Conservation (phyloP, 495 filamentous ascomycete species). For the Corynascus novoguineensis region DNA sequence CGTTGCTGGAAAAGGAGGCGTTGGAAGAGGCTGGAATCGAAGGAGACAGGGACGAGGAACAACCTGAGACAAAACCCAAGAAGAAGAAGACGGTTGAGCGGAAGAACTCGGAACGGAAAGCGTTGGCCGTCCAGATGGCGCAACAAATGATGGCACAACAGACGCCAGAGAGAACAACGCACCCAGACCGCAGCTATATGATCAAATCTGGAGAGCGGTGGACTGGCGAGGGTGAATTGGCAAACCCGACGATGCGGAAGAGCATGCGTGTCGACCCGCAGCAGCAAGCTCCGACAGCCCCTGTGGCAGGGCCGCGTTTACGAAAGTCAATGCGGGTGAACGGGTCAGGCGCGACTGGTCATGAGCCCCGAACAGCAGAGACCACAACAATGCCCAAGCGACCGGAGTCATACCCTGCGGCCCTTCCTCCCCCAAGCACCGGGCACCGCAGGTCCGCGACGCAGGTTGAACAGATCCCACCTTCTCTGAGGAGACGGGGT, state of each 20-base stretch:
- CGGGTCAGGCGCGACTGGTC: not conserved
- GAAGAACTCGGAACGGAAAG: slow-evolving; percentile 27
- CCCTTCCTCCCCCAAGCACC: not conserved
- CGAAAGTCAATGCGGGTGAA: slow-evolving; percentile 31
- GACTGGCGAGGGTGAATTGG: slow-evolving; percentile 11
- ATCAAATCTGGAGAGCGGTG: slow-evolving; percentile 41
- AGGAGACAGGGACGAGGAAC: slow-evolving; percentile 37
- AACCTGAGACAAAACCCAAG: slow-evolving; percentile 29
- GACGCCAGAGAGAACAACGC: slow-evolving; percentile 7
- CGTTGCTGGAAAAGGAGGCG: slow-evolving; percentile 53
- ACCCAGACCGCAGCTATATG: slow-evolving; percentile 34
- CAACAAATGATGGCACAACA: slow-evolving; percentile 26
- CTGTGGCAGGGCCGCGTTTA: slow-evolving; percentile 13
- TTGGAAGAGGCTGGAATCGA: slow-evolving; percentile 43
- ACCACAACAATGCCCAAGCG: not conserved
- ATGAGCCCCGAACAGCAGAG: not conserved
- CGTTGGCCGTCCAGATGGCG: slow-evolving; percentile 24
- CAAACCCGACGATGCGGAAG: slow-evolving; percentile 23
- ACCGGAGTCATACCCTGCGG: slow-evolving; percentile 7
- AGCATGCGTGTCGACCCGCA: slow-evolving; percentile 20
- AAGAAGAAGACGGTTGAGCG: slow-evolving; percentile 38
- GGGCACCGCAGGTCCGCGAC: slow-evolving; percentile 11
- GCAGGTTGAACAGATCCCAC: slow-evolving; percentile 8
- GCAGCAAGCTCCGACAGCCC: slow-evolving; percentile 5
- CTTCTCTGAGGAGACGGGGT: slow-evolving; percentile 33